A percentile compares a stretch with the other conserved stretches of the same genome.
Conservation (phyloP, 768 basidiomycete genomes). For the Mrakia hoshinonis region DNA sequence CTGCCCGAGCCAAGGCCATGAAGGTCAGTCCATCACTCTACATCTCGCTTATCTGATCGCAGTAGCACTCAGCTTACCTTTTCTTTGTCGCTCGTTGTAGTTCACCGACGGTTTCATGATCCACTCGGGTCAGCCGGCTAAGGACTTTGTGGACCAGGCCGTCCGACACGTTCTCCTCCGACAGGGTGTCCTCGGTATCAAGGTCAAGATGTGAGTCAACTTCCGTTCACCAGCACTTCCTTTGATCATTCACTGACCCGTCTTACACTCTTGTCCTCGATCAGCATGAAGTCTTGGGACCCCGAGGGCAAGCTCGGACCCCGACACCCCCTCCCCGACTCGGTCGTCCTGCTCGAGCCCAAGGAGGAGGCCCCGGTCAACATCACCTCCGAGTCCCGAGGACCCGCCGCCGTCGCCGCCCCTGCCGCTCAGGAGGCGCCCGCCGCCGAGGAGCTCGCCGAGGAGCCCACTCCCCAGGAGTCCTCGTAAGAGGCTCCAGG, state of each 20-base stretch:
- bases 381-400: constrained; percentile 81
- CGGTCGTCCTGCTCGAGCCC: constrained; percentile 79
- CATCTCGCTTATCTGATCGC: not conserved
- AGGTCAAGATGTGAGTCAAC: constrained; percentile 85
- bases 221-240: not conserved
- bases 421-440: constrained; percentile 12
- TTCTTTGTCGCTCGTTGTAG: constrained; percentile 25
- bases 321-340: constrained; percentile 87
- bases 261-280: constrained; percentile 9
- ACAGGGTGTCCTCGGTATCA: constrained; percentile 99
- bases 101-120: constrained; percentile 94
- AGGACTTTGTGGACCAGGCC: constrained; percentile 94
- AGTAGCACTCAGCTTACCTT: not conserved
- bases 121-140: constrained; percentile 86
- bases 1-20: constrained; percentile 99
- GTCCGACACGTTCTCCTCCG: constrained; percentile 95
- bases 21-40: constrained; percentile 46
- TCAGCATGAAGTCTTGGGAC: constrained; percentile 93
- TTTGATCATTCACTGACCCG: constrained; percentile 28
- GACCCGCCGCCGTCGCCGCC: constrained; percentile 39
- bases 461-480: constrained; percentile 14
- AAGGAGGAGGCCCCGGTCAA: constrained; percentile 82
- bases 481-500: not conserved
- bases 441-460: not conserved
- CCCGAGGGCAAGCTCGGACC: constrained; percentile 84